These are phyloP conservation scores for Sapria himalayana DNA, from an alignment of 345 rosid genomes.

Conservation along the genomic window DNA sequence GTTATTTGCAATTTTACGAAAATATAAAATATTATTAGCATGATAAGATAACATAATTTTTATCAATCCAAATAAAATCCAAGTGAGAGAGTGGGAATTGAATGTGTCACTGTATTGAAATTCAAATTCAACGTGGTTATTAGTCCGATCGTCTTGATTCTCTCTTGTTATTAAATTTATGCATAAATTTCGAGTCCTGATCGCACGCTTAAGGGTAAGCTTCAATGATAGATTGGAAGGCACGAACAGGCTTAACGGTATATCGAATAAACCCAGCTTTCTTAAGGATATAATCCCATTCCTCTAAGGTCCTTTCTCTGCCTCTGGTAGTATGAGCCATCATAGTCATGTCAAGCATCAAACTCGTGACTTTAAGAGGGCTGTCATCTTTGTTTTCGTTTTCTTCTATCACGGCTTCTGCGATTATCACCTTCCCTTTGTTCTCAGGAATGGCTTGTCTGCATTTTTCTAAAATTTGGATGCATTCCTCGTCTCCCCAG, in stretches of 20 bases:
- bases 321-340: constrained; percentile 45
- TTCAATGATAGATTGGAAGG: constrained; percentile 25
- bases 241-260: constrained; percentile 17
- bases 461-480: constrained; percentile 36
- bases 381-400: constrained; percentile 14
- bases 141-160: too few relatives aligned
- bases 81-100: too few relatives aligned
- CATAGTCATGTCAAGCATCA: constrained; percentile 57
- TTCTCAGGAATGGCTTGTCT: constrained; percentile 31
- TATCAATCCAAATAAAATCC: too few relatives aligned
- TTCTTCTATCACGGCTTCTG: constrained; percentile 29
- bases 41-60: too few relatives aligned
- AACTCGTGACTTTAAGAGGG: constrained; percentile 19
- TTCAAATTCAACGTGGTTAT: too few relatives aligned
- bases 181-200: not conserved
- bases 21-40: too few relatives aligned
- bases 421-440: constrained; percentile 41
- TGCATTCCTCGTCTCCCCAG: constrained; percentile 56
- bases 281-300: constrained; percentile 37
- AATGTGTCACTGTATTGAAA: too few relatives aligned
- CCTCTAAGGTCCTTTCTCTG: constrained; percentile 40
- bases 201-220: constrained; percentile 34
- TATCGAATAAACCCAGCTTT: constrained; percentile 34
- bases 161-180: too few relatives aligned
- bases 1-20: too few relatives aligned